Base-by-base conservation (phyloP, 768 basidiomycete species). In the Scleroderma bovista region DNA sequence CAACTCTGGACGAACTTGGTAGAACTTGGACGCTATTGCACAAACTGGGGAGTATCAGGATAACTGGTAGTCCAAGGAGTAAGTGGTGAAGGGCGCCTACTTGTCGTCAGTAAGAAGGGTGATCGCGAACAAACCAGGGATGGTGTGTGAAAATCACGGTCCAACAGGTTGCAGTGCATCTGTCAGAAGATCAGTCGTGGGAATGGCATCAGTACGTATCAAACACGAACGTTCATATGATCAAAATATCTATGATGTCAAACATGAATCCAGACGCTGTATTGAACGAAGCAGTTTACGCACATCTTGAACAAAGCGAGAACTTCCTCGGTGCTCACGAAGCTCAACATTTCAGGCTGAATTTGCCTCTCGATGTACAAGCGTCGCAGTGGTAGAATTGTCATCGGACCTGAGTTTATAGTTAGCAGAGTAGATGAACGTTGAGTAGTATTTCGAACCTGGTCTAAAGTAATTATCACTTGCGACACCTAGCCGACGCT, bases 61-160 rank as follows among this genome's bases (percentile, higher is more conserved):
- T 56, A 48, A 48, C 32, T 45, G 37, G 41, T n/a, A 9, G 7
- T 16, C 24, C 44, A 15, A 31, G 26, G 15, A 29, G 33, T 45
- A 43, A 32, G 20, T 26, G 22, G 39, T 16, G 38, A 33, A 59
- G 45, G 39, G 24, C 17, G 78, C 84, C 51, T 60, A 89, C 89
- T 88, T 17, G 93, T 92, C 16, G 96, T 98, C 48, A 98, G 77
- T 42, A 99, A 70, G 70, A 99, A 97, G 0, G 95, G 95, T 33
- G 90, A 93, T 20, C 96, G 83, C 23, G 90, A 92, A 61, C 94
- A 94, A 15, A 97, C 90, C 33, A 96, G 78, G 3, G 91, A 82
- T 1, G 95, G 93, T 0, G 95, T 96, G 67, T 98, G 96, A 67
- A 95, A 93, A 44, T 87, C 80, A 37, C 79, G 78, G 58, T 95